phyloP scores from a whole-genome alignment of 164 flowering plant species.

The Kingdonia uniflora region DNA sequence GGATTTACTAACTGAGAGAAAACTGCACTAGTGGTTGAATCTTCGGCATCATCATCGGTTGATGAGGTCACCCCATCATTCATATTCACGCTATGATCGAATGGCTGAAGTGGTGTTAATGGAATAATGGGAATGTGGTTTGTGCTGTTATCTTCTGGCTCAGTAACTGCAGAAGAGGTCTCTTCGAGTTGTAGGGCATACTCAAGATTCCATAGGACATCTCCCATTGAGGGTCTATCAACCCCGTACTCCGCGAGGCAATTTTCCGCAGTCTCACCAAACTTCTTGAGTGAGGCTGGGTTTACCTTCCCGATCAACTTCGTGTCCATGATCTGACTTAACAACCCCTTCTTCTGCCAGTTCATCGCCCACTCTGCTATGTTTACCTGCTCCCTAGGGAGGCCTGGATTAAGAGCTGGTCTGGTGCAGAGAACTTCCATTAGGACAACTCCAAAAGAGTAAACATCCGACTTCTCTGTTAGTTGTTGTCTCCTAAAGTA shows the following conservation, averaged over 20 bases:
- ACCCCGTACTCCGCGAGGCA: slow-evolving; percentile 53
- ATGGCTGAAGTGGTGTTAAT: slow-evolving; percentile 33
- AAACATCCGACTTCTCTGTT: slow-evolving; percentile 18
- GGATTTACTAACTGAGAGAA: slow-evolving; percentile 57
- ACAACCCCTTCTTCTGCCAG: slow-evolving; percentile 58
- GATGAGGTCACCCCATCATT: slow-evolving; percentile 27
- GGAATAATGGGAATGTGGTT: slow-evolving; percentile 45
- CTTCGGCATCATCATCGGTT: slow-evolving; percentile 45
- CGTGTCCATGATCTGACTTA: slow-evolving; percentile 48
- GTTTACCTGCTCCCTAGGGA: slow-evolving; percentile 18
- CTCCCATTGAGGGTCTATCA: slow-evolving; percentile 55
- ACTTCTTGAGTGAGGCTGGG: slow-evolving; percentile 52
- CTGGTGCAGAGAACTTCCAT: slow-evolving; percentile 19
- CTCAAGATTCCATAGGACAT: slow-evolving; percentile 57
- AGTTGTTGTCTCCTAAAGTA: slow-evolving; percentile 19
- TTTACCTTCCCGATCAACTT: slow-evolving; percentile 43
- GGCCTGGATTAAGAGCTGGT: slow-evolving; percentile 19
- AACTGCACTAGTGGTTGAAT: slow-evolving; percentile 50
- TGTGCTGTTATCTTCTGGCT: slow-evolving; percentile 56
- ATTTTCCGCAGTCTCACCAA: slow-evolving; percentile 64
- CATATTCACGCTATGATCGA: slow-evolving; percentile 45
- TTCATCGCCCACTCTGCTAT: slow-evolving; percentile 23
- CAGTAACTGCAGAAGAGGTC: slow-evolving; percentile 39
- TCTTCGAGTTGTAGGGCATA: slow-evolving; percentile 59
- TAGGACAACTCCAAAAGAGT: slow-evolving; percentile 18